Base-by-base conservation (phyloP, 306 rosid genomes). In the Lathyrus aphaca region DNA sequence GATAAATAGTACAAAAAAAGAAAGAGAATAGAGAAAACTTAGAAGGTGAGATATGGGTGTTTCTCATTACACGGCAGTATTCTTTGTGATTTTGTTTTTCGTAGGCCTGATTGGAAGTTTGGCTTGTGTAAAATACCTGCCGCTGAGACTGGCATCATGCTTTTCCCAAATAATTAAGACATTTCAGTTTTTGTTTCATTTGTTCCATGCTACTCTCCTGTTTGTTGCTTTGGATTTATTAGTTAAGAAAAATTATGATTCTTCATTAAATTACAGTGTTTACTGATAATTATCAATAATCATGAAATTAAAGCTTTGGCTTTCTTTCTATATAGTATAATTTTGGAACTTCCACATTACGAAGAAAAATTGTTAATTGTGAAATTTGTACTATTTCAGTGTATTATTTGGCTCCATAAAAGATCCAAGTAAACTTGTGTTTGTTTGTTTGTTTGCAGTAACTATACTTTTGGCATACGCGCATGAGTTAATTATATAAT, bases 101-200 rank as follows among this genome's bases (percentile, higher is more conserved):
- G 76, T 82, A 78, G 86, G 80, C 75, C 84, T 85, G 77, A 74
- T 79, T 79, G 49, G 71, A 78, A 54, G 84, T 80, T 84, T 90
- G 89, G 86, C 77, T 87, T 74, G 79, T 83, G 86, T 82, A 87
- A 86, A 80, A 85, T 82, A 72, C 84, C 75, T 42, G 79, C 73
- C 82, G 84, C 82, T 73, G 64, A 79, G 82, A 79, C 81, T 72
- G 75, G 86, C 71, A 61, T 78, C 72, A 15, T 72, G 78, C 82
- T 63, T 75, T 65, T 78, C 73, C 79, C 74, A 55, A 85, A 77
- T 83, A 86, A 89, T 81, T 66, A 55, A 74, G 64, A 66, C 66
- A 38, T 25, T 50, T 64, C 15, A 37, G 39, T 63, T 62, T 73
- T 27, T 68, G 23, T 82, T 78, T 60, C 46, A 48, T 29, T 50